Percentiles rank a stretch among this genome's conserved stretches.
These are phyloP conservation scores for Thuidium tamariscinum DNA, from an alignment of 225 moss, liverwort and hornwort genomes.

Conservation along the genomic window DNA sequence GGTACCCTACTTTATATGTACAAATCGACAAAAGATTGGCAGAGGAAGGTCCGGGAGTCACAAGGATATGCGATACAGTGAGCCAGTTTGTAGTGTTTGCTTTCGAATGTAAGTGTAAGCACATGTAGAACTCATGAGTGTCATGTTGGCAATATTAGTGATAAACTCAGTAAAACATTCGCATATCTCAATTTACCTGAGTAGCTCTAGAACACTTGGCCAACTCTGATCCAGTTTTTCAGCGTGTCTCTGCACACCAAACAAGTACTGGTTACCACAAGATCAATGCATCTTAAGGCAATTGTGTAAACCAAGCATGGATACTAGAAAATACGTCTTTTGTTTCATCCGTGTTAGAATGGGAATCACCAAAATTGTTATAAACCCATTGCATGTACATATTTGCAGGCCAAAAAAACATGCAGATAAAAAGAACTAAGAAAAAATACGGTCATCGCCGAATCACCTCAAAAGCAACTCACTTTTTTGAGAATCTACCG, in stretches of 20 bases:
- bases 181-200: conserved; percentile 20
- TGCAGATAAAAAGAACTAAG: neutral
- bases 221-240: conserved; percentile 63
- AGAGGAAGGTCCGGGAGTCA: neutral
- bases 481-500: neutral
- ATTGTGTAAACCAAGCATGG: neutral
- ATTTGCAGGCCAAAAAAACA: neutral
- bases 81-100: neutral
- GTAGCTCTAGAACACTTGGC: conserved; percentile 47
- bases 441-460: neutral
- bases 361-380: neutral
- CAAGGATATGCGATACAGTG: neutral
- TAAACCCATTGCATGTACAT: neutral
- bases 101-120: neutral
- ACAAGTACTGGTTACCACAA: neutral
- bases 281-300: neutral
- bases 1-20: neutral
- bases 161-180: neutral
- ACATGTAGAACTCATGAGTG: neutral
- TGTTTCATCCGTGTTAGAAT: neutral
- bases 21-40: neutral
- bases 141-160: neutral
- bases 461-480: neutral
- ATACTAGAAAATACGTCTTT: neutral
- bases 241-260: conserved; percentile 55